A percentile compares a stretch with the other conserved stretches of the same genome.
These are phyloP conservation scores for Lentinula boryana DNA, from an alignment of 768 basidiomycete species.

Conservation along the genomic window DNA sequence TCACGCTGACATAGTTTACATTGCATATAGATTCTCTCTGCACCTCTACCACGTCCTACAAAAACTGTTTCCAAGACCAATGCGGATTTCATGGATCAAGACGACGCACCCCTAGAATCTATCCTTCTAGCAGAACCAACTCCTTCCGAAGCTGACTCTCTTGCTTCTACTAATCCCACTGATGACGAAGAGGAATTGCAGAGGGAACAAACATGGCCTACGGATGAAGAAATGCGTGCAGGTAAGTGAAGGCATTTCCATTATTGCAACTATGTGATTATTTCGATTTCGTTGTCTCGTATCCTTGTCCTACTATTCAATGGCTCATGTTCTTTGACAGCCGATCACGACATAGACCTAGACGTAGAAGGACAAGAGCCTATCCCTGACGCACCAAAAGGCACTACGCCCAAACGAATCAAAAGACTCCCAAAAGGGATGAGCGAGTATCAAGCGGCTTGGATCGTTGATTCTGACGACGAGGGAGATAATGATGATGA, in stretches of 20 bases:
- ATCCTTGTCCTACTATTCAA: neutral
- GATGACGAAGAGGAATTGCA: slow-evolving; percentile 58
- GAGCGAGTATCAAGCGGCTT: slow-evolving; percentile 95
- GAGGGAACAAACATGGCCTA: slow-evolving; percentile 99
- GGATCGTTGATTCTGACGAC: slow-evolving; percentile 81
- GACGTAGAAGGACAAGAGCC: slow-evolving; percentile 13
- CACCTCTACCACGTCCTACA: slow-evolving; percentile 38
- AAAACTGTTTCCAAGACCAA: slow-evolving; percentile 24
- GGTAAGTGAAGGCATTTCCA: slow-evolving; percentile 6
- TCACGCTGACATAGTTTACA: neutral
- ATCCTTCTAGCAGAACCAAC: slow-evolving; percentile 59
- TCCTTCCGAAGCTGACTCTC: slow-evolving; percentile 67
- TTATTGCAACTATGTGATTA: neutral
- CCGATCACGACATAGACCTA: slow-evolving; percentile 18
- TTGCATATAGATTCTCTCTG: slow-evolving; percentile 58
- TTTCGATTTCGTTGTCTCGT: neutral
- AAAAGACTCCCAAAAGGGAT: slow-evolving; percentile 89
- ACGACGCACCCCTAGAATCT: slow-evolving; percentile 61
- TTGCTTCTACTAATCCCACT: slow-evolving; percentile 81
- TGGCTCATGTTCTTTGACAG: neutral
- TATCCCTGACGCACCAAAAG: slow-evolving; percentile 59
- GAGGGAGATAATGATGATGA: slow-evolving; percentile 43
- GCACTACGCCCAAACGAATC: slow-evolving; percentile 77
- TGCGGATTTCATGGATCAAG: slow-evolving; percentile 4
- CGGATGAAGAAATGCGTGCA: slow-evolving; percentile 86